Base-by-base conservation (phyloP, 805 yeast species). In the Millerago galiae region DNA sequence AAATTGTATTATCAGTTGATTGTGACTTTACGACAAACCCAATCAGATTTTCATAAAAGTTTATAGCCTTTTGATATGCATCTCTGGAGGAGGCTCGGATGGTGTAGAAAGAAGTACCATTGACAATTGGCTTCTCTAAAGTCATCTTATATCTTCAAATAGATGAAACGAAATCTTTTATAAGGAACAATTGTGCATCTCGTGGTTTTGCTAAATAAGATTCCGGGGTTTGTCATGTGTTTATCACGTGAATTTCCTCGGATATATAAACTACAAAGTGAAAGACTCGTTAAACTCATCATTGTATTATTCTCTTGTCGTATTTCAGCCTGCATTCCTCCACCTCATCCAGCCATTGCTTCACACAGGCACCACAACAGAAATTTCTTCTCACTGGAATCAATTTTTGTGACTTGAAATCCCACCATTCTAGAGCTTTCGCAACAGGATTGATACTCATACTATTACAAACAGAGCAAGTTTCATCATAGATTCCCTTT, bases 381-480 rank as follows among this genome's bases (percentile, higher is more conserved):
- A 79, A 79, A 45, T 71, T 71, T 32, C 75, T 61, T 51, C 72
- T 70, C 24, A 79, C 65, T 0, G 86, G 84, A 4, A 78, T 59
- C 29, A 65, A 55, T 30, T 60, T 65, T 43, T 78, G 72, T 31
- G 66, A 70, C 38, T 72, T 65, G 37, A 77, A 65, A 50, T 79
- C 80, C 85, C 86, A 79, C 84, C 84, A 79, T 54, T 79, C 85
- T 46, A 72, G 54, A 1, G 72, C 67, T 50, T 79, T 81, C 0
- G 83, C 84, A 12, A 70, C 66, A 2, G 81, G 75, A 42, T 77
- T 79, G 7, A 77, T 71, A 3, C 72, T 64, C n/a, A 70, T 62
- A 4, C 58, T 44, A 8, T 65, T 58, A 56, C 86, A 79, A 34
- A 65, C 62, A 3, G 77, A 72, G 54, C 86, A 79, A 0, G 67